These are phyloP conservation scores for Danielia reshetovae DNA, from an alignment of 805 yeast species.

Conservation along the genomic window DNA sequence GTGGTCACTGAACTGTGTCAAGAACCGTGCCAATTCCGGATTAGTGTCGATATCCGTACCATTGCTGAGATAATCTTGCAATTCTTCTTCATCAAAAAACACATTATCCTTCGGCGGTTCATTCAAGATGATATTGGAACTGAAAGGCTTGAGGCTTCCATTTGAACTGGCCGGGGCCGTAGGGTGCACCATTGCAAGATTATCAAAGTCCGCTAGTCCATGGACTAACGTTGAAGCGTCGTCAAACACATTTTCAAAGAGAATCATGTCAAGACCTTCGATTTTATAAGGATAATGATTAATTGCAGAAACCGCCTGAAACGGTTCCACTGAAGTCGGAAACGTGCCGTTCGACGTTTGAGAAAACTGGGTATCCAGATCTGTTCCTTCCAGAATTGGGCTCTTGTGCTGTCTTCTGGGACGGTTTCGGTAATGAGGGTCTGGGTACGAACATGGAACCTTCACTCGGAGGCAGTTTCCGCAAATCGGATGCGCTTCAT, in stretches of 20 bases:
- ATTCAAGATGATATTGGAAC: constrained; percentile 15
- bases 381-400: no score
- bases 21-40: constrained; percentile 11
- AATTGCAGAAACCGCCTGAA: no score
- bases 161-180: not conserved
- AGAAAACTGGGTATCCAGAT: no score
- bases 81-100: constrained; percentile 14
- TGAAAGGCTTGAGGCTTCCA: constrained; percentile 15
- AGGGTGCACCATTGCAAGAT: constrained; percentile 1
- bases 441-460: constrained; percentile 12
- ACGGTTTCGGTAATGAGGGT: constrained; percentile 7
- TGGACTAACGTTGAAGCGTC: constrained; percentile 17
- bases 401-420: constrained; percentile 4
- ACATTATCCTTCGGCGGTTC: constrained; percentile 10
- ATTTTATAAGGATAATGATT: no score
- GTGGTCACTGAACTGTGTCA: constrained; percentile 8
- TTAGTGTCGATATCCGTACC: constrained; percentile 3
- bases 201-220: constrained; percentile 17
- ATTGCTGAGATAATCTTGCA: constrained; percentile 9
- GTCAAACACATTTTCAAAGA: constrained; percentile 16
- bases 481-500: constrained; percentile 16
- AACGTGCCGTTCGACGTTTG: no score
- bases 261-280: constrained; percentile 10
- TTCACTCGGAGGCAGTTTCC: constrained; percentile 13
- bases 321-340: no score